Percentiles rank a stretch among this genome's conserved stretches.
Evolutionary conservation across 23 red algal genomes (phyloP).

Genomic region (Gracilaria gracilis): DNA sequence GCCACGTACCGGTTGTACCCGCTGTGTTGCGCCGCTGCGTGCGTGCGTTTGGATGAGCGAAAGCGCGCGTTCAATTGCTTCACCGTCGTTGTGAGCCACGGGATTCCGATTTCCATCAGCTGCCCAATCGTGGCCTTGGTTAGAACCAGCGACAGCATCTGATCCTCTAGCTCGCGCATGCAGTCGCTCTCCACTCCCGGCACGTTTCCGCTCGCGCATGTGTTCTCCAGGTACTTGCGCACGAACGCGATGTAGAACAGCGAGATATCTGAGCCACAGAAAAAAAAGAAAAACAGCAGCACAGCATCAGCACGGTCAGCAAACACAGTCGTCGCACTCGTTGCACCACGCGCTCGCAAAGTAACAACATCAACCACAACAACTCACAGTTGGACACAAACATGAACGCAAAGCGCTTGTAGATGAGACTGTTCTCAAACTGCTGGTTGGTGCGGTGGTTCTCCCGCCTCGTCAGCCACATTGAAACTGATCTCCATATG

Average conservation of each 20-base stretch:
- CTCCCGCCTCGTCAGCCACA: constrained; percentile 67
- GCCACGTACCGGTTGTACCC: constrained; percentile 61
- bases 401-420: constrained; percentile 80
- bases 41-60: neutral
- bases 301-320: no score
- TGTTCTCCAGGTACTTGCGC: constrained; percentile 42
- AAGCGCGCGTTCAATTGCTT: constrained; percentile 36
- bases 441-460: constrained; percentile 81
- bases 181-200: constrained; percentile 32
- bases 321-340: no score
- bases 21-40: neutral
- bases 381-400: constrained; percentile 76
- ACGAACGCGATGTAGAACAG: constrained; percentile 86
- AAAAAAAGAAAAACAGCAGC: neutral
- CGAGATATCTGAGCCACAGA: constrained; percentile 61
- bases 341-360: neutral
- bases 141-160: constrained; percentile 80
- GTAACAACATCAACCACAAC: neutral
- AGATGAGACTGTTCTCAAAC: constrained; percentile 76
- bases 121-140: constrained; percentile 77
- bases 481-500: constrained; percentile 65
- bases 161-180: constrained; percentile 73
- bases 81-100: constrained; percentile 42
- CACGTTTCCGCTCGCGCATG: constrained; percentile 17
- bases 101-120: constrained; percentile 66